Base-by-base conservation (phyloP, 2,329 filamentous ascomycete genomes). In the Blumeria graminis region DNA sequence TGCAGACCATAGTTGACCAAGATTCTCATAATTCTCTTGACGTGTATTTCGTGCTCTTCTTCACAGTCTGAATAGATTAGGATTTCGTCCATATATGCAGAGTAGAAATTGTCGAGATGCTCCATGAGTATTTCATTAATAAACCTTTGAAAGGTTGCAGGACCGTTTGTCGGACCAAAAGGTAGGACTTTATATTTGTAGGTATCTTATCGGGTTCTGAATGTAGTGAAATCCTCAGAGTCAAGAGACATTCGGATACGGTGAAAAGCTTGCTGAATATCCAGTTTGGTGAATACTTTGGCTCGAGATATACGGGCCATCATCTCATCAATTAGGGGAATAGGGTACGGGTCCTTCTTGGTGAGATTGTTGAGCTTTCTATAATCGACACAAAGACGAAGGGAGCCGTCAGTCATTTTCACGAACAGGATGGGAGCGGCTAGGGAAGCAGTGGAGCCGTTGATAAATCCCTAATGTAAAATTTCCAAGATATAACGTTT, bases 41-140 rank as follows among this genome's bases (percentile, higher is more conserved):
- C 39, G 4, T 33, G 56, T 16, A 3, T 56, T 39, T 41, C 52
- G 51, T 16, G 52, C 6, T 13, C 55, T 18, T 13, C n/a, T 16
- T 13, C n/a, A 41, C n/a, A 13, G n/a, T 41, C 38, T 16, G 38
- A 58, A 34, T 57, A 58, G 16, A 58, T 58, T 3, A 58, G 32
- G 34, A 58, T 28, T 2, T 28, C 22, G 22, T 28, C 22, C 22
- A 28, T 28, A 28, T 28, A 28, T 28, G 22, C 39, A 1, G 36
- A 46, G 28, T 33, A 56, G 48, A 53, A 52, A 6, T 43, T 6
- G 38, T 58, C 32, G 35, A 58, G n/a, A n/a, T n/a, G n/a, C n/a
- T n/a, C n/a, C n/a, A n/a, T 16, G 9, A 56, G 33, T 8, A 28
- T 28, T 28, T 28, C 22, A 28, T 28, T 28, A 28, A 28, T 28